These are phyloP conservation scores for Phytopythium montanum DNA, from an alignment of 352 stramenopile genomes.

Conservation along the genomic window DNA sequence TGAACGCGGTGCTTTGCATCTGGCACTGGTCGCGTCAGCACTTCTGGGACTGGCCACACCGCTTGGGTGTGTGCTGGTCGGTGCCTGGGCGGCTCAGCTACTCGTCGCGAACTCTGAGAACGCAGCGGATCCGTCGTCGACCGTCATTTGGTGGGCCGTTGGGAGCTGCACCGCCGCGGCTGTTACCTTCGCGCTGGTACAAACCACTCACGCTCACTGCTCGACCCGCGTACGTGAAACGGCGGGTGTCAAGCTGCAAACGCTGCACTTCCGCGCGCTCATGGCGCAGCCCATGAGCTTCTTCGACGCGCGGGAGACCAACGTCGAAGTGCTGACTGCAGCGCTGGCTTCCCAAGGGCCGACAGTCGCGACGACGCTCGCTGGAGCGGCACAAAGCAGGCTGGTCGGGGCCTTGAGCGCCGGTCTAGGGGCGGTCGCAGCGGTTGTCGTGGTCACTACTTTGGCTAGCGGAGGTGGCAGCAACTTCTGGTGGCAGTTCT, in stretches of 20 bases:
- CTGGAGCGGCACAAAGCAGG: conserved; percentile 21
- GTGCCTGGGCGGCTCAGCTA: conserved; percentile 22
- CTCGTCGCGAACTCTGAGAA: neutral
- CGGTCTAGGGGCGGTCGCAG: conserved; percentile 1
- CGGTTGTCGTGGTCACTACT: conserved; percentile 1
- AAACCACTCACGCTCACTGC: neutral
- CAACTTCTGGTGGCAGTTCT: conserved; percentile 6
- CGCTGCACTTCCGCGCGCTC: conserved; percentile 43
- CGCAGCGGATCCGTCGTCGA: neutral
- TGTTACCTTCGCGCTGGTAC: neutral
- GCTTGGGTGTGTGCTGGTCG: conserved; percentile 25
- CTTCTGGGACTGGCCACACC: conserved; percentile 31
- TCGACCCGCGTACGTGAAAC: neutral
- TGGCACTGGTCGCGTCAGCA: conserved; percentile 25
- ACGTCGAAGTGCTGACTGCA: conserved; percentile 43
- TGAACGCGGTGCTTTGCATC: conserved; percentile 32
- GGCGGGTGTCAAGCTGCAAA: conserved; percentile 9
- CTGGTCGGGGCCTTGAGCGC: conserved; percentile 29
- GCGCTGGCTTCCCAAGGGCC: conserved; percentile 47
- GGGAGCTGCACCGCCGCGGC: neutral
- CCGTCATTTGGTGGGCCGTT: conserved; percentile 2
- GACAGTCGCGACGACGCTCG: conserved; percentile 30
- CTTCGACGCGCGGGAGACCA: conserved; percentile 64
- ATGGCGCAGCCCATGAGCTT: conserved; percentile 52
- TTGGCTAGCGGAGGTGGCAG: neutral